Evolutionary conservation across 2,329 filamentous ascomycete species (phyloP).

Genomic region (Claviceps sp.): DNA sequence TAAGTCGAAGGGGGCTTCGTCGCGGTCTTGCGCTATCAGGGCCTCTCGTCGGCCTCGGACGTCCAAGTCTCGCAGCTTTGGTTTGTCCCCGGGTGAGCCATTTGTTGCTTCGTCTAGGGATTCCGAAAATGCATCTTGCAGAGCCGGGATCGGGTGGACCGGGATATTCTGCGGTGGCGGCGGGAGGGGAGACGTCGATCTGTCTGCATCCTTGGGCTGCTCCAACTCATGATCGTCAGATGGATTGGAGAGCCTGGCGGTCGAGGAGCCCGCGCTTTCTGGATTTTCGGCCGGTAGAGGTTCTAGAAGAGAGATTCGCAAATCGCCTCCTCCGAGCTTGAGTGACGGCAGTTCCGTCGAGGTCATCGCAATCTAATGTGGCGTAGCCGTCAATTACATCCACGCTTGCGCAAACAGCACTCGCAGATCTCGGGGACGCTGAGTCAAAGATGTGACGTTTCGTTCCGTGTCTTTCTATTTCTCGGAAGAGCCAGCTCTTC

Average conservation of each 20-base stretch:
- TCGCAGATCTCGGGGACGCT: background rate
- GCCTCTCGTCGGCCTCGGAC: conserved; percentile 49
- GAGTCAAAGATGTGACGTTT: background rate
- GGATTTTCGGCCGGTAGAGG: conserved; percentile 9
- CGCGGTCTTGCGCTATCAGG: conserved; percentile 54
- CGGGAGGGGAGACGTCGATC: conserved; percentile 8
- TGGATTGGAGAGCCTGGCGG: background rate
- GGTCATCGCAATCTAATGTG: conserved; percentile 12
- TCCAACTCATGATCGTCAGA: background rate
- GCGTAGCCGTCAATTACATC: background rate
- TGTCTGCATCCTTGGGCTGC: background rate
- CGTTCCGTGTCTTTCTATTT: background rate
- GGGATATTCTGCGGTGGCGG: conserved; percentile 14
- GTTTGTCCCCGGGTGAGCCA: conserved; percentile 30
- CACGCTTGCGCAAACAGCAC: background rate
- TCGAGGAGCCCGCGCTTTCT: background rate
- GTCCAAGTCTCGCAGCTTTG: conserved; percentile 39
- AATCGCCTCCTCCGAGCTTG: conserved; percentile 14
- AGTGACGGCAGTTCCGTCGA: conserved; percentile 17
- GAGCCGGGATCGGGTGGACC: conserved; percentile 55
- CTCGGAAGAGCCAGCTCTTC: background rate
- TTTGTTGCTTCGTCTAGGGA: conserved; percentile 59
- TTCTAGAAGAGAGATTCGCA: conserved; percentile 19
- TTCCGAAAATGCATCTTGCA: conserved; percentile 75
- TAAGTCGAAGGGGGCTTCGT: conserved; percentile 57